Evolutionary conservation across 2,329 filamentous ascomycete genomes (phyloP).

Genomic region (Aulographum hederae): DNA sequence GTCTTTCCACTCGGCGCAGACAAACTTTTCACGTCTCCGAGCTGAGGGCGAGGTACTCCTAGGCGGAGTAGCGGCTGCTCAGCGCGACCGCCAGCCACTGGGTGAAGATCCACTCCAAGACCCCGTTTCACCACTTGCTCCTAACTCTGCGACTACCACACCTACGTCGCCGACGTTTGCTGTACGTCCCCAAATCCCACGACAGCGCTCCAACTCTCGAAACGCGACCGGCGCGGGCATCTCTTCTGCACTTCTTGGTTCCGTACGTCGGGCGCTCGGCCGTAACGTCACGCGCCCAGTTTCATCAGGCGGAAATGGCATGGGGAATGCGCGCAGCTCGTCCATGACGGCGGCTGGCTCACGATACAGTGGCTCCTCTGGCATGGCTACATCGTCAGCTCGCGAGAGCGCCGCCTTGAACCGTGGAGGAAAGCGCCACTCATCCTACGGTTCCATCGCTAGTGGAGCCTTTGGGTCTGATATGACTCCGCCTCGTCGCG

Average conservation of each 20-base stretch:
- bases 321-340: neutral
- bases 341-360: neutral
- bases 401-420: neutral
- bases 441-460: neutral
- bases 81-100: constrained; percentile 14
- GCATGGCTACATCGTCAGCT: neutral
- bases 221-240: neutral
- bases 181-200: neutral
- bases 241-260: constrained; percentile 10
- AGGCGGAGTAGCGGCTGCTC: constrained; percentile 16
- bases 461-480: neutral
- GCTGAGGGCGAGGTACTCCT: constrained; percentile 34
- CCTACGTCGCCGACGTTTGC: neutral
- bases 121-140: neutral
- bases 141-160: neutral
- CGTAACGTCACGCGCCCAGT: constrained; percentile 8
- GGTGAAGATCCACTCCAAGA: constrained; percentile 3
- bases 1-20: constrained; percentile 31
- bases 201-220: neutral
- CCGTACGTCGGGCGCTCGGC: constrained; percentile 16
- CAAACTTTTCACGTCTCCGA: constrained; percentile 29
- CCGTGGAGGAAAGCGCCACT: too few relatives aligned
- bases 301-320: too few relatives aligned
- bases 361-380: neutral
- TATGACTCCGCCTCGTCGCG: constrained; percentile 19